phyloP scores from a whole-genome alignment of 2,329 filamentous ascomycete genomes.

The Cercospora berteroae region DNA sequence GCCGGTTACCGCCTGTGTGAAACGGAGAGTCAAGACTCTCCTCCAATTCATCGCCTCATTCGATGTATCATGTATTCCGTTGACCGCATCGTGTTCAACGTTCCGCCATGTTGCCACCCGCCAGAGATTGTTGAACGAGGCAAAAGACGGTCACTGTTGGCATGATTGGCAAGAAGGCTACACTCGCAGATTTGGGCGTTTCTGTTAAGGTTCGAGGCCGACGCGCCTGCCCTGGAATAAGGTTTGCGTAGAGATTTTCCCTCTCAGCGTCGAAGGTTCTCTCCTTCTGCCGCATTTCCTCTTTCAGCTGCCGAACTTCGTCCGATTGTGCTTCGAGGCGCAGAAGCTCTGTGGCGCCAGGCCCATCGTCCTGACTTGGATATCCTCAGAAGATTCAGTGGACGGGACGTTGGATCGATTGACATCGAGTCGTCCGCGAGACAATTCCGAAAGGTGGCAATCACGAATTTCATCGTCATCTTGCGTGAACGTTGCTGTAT shows the following conservation, averaged over 20 bases:
- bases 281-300: slow-evolving; percentile 10
- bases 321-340: not conserved
- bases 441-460: not conserved
- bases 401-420: not conserved
- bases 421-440: not conserved
- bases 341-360: not conserved
- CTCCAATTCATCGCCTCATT: not conserved
- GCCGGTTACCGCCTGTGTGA: not conserved
- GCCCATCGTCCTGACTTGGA: not conserved
- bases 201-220: not conserved
- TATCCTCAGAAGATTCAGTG: not conserved
- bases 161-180: not conserved
- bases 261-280: not conserved
- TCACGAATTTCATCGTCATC: not conserved
- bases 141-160: not conserved
- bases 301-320: slow-evolving; percentile 8
- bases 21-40: not conserved
- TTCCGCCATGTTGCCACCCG: not conserved
- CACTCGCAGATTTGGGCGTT: not conserved
- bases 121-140: not conserved
- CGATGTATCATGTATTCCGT: not conserved
- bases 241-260: not conserved
- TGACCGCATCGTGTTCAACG: not conserved
- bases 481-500: not conserved
- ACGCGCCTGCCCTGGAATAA: not conserved